Percentiles rank a stretch among this genome's conserved stretches.
phyloP scores from a whole-genome alignment of 176 grass and related monocot genomes.

The Typha latifolia region DNA sequence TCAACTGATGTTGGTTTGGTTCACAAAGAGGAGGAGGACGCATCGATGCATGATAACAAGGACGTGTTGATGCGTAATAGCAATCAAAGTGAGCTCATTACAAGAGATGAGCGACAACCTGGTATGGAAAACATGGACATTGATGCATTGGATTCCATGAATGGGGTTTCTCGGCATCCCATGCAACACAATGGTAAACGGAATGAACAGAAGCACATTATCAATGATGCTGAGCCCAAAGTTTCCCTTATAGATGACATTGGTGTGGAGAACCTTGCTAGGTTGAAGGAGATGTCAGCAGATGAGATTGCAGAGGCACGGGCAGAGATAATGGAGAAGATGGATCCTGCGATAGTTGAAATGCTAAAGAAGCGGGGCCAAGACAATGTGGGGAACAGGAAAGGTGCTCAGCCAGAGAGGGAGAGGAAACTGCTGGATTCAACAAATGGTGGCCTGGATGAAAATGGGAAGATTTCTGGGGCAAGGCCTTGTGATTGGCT shows the following conservation, averaged over 20 bases:
- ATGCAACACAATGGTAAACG: no score
- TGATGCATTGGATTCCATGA: neutral
- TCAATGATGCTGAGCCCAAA: neutral
- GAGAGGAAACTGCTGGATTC: constrained; percentile 12
- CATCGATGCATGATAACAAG: constrained; percentile 3
- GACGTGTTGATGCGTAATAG: neutral
- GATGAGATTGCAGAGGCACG: constrained; percentile 78
- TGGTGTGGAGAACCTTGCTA: constrained; percentile 48
- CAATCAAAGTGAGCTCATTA: neutral
- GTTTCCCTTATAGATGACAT: constrained; percentile 49
- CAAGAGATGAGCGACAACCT: neutral
- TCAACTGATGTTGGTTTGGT: neutral
- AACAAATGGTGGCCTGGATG: constrained; percentile 2
- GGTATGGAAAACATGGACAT: neutral
- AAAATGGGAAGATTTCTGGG: constrained; percentile 17
- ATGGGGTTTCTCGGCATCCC: neutral
- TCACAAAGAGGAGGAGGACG: neutral
- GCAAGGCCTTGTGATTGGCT: constrained; percentile 31
- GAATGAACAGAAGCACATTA: neutral
- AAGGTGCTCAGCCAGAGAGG: constrained; percentile 20
- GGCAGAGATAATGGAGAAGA: constrained; percentile 68
- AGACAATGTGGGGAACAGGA: constrained; percentile 30
- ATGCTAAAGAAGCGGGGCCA: constrained; percentile 47
- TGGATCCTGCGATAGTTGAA: constrained; percentile 62
- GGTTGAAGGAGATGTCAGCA: constrained; percentile 67